Evolutionary conservation across 192 early-diverging fungal genomes (phyloP), one percentile per base, ranked within the genome.

Genomic region (Coemansia sp.): DNA sequence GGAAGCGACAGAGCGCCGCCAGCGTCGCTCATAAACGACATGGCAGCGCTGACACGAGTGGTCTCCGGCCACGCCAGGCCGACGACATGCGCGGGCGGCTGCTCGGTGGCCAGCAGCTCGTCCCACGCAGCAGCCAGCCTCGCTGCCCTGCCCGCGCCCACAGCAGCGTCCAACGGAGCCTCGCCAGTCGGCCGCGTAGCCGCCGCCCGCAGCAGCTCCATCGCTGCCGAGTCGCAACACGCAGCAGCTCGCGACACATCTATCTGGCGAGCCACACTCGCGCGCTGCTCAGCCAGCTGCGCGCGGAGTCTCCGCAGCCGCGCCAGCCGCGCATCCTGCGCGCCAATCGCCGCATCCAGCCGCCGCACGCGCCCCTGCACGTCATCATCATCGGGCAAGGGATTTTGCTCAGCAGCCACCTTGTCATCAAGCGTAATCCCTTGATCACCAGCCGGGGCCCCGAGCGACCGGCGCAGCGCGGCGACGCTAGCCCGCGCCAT

Each of bases 401-500:
- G n/a, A n/a, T n/a, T n/a, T n/a, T n/a, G n/a, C n/a, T 22, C 45
- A 3, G 15, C 62, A 2, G n/a, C 27, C 12, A 61, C 36, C 8
- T 29, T 12, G 24, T 25, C 24, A 25, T 51, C 24, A 25, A 51
- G 47, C 47, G n/a, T n/a, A n/a, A n/a, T n/a, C n/a, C n/a, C n/a
- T n/a, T n/a, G n/a, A n/a, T n/a, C n/a, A n/a, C n/a, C n/a, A 25
- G 10, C 47, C 24, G 47, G 10, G 22, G 24, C 47, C 15, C 27
- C 38, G 10, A 67, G 38, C 14, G 65, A 29, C 19, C 53, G 62
- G n/a, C 71, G 65, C 31, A 82, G 43, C 0, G 71, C 71, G 2
- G 40, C 66, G 0, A 77, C 71, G 19, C 75, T 68, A 2, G 71
- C 64, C 0, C 64, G n/a, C 0, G 80, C 80, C 80, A 82, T 82